Evolutionary conservation across 257 asterid genomes (phyloP).

Genomic region (Rehmannia glutinosa): DNA sequence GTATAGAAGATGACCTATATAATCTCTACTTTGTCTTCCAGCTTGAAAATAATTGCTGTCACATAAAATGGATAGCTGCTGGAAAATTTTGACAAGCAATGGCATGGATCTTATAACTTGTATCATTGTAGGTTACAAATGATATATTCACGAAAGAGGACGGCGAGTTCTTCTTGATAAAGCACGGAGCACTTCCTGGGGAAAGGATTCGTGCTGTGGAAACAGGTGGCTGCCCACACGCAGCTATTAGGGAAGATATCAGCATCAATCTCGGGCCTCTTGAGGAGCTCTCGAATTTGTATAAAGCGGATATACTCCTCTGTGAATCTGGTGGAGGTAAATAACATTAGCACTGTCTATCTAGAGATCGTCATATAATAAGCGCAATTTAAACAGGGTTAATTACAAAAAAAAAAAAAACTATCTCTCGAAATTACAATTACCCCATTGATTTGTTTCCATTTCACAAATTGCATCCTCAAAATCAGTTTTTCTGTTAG

Average conservation of each 20-base stretch:
- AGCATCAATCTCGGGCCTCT: conserved; percentile 94
- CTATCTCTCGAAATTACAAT: too few relatives aligned
- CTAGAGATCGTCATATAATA: too few relatives aligned
- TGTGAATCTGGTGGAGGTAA: conserved; percentile 99
- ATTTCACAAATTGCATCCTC: too few relatives aligned
- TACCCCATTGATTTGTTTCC: too few relatives aligned
- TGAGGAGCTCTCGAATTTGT: conserved; percentile 90
- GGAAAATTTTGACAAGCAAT: too few relatives aligned
- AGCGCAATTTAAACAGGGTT: too few relatives aligned
- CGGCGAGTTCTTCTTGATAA: conserved; percentile 87
- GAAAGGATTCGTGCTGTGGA: conserved; percentile 96
- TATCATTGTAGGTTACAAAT: conserved; percentile 79
- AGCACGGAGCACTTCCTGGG: conserved; percentile 93
- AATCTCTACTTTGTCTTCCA: too few relatives aligned
- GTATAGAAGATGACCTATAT: too few relatives aligned
- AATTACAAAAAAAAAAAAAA: too few relatives aligned
- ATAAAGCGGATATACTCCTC: conserved; percentile 83
- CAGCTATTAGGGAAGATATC: conserved; percentile 93
- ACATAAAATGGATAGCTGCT: not conserved
- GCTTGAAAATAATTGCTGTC: too few relatives aligned
- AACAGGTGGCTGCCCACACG: conserved; percentile 98
- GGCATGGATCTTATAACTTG: not conserved
- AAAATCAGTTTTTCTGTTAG: too few relatives aligned
- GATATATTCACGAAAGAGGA: conserved; percentile 98
- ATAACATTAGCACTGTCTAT: too few relatives aligned